Base-by-base conservation (phyloP, 768 basidiomycete genomes). In the Lentinula boryana region DNA sequence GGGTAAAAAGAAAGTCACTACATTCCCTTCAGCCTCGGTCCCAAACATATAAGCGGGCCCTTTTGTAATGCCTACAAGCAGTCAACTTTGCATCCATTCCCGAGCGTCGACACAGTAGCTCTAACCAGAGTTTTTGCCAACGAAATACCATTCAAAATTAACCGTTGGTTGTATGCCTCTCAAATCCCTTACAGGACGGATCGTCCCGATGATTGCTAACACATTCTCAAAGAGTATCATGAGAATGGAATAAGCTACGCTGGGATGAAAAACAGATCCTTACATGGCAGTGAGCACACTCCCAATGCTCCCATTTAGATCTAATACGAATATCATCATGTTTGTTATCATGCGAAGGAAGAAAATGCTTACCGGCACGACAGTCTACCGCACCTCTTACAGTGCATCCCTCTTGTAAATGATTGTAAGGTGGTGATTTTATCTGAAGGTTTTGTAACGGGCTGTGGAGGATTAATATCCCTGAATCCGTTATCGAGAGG, bases 221-320 rank as follows among this genome's bases (percentile, higher is more conserved):
- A 54, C 69, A 1, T 56, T 63, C 75, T 76, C 21, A 3, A 43
- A 31, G n/a, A 18, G 21, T 5, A 23, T 1, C n/a, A 18, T 3
- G 40, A 52, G 21, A 52, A 35, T 18, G 18, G 33, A 15, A 32
- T 13, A 41, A 38, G 7, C 18, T 6, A 57, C 15, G 9, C 41
- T 36, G 6, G 2, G 27, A 16, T n/a, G 9, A n/a, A 12, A 51
- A 21, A 58, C 18, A 35, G 12, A 23, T 36, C 63, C 67, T 43
- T 70, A 89, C 90, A 16, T 75, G 66, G 68, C 89, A 93, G 60
- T 76, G 66, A 35, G 76, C 70, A 66, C 91, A 93, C 68, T 88
- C 81, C 83, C 88, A 91, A 53, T 79, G 67, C 67, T 89, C 82
- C 90, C 89, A 91, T 70, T 86, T 87, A 56, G 70, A 85, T 65